These are phyloP conservation scores for Claviceps quebecensis DNA, from an alignment of 2,329 filamentous ascomycete genomes.

Conservation along the genomic window DNA sequence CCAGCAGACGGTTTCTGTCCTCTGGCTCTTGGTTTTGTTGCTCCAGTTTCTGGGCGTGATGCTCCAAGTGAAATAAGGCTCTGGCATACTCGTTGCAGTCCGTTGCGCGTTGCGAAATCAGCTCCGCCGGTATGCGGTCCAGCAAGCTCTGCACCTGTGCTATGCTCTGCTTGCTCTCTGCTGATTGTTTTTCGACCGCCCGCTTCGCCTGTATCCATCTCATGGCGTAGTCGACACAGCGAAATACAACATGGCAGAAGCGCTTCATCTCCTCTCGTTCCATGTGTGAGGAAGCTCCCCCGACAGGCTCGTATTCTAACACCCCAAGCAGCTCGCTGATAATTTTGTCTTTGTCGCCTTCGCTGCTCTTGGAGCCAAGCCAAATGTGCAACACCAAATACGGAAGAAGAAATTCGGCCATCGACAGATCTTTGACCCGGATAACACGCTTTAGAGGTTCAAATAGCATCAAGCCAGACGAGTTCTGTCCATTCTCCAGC, in stretches of 20 bases:
- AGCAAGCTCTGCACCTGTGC: conserved; percentile 37
- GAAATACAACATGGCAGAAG: conserved; percentile 85
- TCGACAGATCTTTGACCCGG: conserved; percentile 69
- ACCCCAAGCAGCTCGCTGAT: conserved; percentile 62
- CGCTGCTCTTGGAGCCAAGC: conserved; percentile 48
- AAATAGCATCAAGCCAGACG: conserved; percentile 65
- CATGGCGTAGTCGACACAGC: conserved; percentile 80
- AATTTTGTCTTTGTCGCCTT: conserved; percentile 50
- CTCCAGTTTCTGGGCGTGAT: conserved; percentile 53
- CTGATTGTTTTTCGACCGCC: conserved; percentile 14
- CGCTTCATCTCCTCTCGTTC: conserved; percentile 65
- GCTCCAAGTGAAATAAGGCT: conserved; percentile 88
- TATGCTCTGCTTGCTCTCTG: conserved; percentile 33
- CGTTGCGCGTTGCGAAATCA: conserved; percentile 70
- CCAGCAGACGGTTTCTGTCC: conserved; percentile 52
- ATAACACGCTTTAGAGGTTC: conserved; percentile 70
- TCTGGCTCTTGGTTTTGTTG: conserved; percentile 30
- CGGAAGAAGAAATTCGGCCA: conserved; percentile 77
- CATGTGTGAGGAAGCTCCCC: conserved; percentile 38
- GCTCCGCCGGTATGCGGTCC: conserved; percentile 54
- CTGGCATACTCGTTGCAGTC: conserved; percentile 88
- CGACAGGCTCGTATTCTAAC: conserved; percentile 44
- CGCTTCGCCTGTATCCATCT: conserved; percentile 72
- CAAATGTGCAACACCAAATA: conserved; percentile 77
- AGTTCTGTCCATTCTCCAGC: conserved; percentile 60